These are phyloP conservation scores for Pythium aquatile DNA, from an alignment of 352 stramenopile genomes.

Conservation along the genomic window DNA sequence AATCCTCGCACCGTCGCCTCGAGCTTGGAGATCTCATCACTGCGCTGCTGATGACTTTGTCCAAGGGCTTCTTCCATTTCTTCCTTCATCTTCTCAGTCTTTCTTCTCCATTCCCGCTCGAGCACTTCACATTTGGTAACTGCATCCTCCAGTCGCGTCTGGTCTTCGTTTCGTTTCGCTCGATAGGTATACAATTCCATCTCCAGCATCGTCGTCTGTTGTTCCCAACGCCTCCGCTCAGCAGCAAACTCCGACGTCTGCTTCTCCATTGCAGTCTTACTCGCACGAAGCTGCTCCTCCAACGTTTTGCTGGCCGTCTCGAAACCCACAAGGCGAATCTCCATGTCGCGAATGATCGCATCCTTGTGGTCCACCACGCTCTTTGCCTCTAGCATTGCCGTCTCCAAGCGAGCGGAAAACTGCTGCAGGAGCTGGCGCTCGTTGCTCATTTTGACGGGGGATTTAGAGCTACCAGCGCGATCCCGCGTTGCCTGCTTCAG, in stretches of 20 bases:
- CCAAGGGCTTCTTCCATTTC: background rate
- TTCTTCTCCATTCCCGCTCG: background rate
- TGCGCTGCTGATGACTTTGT: background rate
- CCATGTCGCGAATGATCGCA: conserved; percentile 45
- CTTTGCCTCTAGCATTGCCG: conserved; percentile 68
- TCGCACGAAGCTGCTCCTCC: conserved; percentile 10
- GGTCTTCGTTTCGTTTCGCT: background rate
- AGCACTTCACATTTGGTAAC: background rate
- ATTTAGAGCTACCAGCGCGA: background rate
- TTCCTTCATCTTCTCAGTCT: background rate
- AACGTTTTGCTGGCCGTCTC: conserved; percentile 22
- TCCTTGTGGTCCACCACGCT: conserved; percentile 72
- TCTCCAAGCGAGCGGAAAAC: conserved; percentile 51
- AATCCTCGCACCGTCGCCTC: background rate
- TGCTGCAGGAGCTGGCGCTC: conserved; percentile 54
- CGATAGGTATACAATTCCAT: background rate
- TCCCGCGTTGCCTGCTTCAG: conserved; percentile 32
- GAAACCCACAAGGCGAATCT: conserved; percentile 36
- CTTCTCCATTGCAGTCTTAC: conserved; percentile 23
- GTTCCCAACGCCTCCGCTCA: background rate
- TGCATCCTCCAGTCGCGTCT: background rate
- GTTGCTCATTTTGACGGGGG: conserved; percentile 13
- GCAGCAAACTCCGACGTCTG: background rate
- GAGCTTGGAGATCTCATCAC: background rate
- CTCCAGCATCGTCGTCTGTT: background rate